These are phyloP conservation scores for Globisporangium solare DNA, from an alignment of 352 stramenopile species.

Conservation along the genomic window DNA sequence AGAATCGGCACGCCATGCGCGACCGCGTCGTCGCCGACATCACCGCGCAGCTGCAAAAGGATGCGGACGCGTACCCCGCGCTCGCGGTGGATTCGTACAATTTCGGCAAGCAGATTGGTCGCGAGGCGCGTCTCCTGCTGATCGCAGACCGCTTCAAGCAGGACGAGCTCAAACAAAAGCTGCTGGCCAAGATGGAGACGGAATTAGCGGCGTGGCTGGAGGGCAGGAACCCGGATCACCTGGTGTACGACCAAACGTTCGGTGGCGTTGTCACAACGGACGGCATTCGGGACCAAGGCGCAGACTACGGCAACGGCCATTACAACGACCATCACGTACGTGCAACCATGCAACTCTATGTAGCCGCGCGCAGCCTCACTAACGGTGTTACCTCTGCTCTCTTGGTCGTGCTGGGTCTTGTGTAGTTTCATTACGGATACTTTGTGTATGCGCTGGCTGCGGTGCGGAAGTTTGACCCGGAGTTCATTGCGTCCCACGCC, in stretches of 20 bases:
- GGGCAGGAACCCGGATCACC: conserved; percentile 48
- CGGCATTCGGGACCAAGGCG: conserved; percentile 50
- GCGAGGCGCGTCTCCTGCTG: conserved; percentile 63
- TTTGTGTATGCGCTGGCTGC: conserved; percentile 81
- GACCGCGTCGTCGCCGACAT: conserved; percentile 30
- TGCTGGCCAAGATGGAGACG: conserved; percentile 52
- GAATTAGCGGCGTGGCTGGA: conserved; percentile 61
- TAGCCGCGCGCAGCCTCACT: too few species aligned
- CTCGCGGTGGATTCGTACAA: conserved; percentile 65
- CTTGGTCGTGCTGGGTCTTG: conserved; percentile 6
- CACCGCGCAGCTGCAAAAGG: conserved; percentile 31
- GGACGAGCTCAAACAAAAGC: conserved; percentile 30
- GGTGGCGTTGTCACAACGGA: conserved; percentile 89
- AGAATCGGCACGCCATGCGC: conserved; percentile 28
- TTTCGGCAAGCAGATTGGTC: conserved; percentile 77
- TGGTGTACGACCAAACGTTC: conserved; percentile 92
- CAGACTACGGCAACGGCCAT: conserved; percentile 86
- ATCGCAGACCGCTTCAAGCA: conserved; percentile 75
- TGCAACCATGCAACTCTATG: not conserved
- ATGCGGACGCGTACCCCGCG: conserved; percentile 45
- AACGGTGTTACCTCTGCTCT: conserved; percentile 2
- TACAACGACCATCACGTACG: conserved; percentile 85
- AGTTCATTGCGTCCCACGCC: conserved; percentile 59
- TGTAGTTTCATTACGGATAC: conserved; percentile 95
- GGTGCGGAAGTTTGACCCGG: conserved; percentile 67